These are phyloP conservation scores for Jaltomata sinuosa DNA, from an alignment of 257 asterid species.

Conservation along the genomic window DNA sequence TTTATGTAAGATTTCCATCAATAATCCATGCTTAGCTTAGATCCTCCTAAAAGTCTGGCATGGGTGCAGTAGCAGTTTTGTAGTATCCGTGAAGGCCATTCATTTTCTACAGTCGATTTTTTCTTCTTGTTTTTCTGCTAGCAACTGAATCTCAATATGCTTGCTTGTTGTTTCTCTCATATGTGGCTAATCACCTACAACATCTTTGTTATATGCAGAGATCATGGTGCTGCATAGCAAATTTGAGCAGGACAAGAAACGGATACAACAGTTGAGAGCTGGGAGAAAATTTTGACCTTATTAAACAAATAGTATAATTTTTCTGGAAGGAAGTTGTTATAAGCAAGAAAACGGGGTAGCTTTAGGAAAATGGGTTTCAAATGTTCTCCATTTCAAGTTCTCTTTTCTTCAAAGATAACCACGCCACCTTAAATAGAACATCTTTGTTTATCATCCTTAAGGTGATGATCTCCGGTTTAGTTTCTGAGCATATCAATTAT, in stretches of 20 bases:
- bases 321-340: not conserved
- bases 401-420: too few species aligned
- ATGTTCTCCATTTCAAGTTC: too few species aligned
- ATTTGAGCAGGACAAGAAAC: constrained; percentile 87
- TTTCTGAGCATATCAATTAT: not conserved
- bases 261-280: constrained; percentile 84
- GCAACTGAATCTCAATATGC: not conserved
- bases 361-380: not conserved
- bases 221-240: constrained; percentile 79
- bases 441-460: not conserved
- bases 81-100: not conserved
- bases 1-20: too few species aligned
- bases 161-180: not conserved
- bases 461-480: too few species aligned
- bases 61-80: not conserved
- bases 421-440: not conserved
- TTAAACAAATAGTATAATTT: constrained; percentile 3
- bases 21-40: not conserved
- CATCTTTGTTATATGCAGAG: constrained; percentile 33
- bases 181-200: not conserved
- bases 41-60: not conserved
- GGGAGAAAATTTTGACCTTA: constrained; percentile 81
- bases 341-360: not conserved
- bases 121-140: not conserved
- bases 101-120: not conserved